Base-by-base conservation (phyloP, 2,329 filamentous ascomycete species). In the Fusarium penzigii region DNA sequence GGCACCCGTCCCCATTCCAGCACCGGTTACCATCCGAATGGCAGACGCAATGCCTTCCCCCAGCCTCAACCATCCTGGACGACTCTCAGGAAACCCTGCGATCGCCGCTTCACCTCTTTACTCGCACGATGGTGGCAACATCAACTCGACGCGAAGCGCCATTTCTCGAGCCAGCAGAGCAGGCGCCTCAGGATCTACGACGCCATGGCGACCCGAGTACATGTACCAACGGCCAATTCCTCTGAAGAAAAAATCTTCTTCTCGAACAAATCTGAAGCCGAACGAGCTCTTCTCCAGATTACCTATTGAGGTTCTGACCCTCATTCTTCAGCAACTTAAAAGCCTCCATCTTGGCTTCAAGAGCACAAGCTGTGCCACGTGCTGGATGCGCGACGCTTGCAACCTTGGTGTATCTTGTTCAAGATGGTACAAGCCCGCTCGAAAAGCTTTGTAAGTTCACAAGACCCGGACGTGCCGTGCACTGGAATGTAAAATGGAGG, bases 321-420 rank as follows among this genome's bases (percentile, higher is more conserved):
- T 82, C 34, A 79, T 86, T n/a, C 62, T 86, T 34, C 74, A 74
- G 39, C 75, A 79, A 48, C 68, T 87, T 16, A 80, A 76, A 62
- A 70, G 73, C 38, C 65, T 76, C 13, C 84, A 87, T 62, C 63
- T 85, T 12, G 68, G 66, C 7, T 63, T 68, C 13, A 69, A 70
- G 3, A 80, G 76, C 56, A 68, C 70, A 34, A 84, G 82, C 66
- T 87, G 84, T 63, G 77, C 82, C 14, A 86, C 84, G 16, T 87
- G 84, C 66, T 85, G 81, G 80, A 84, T 85, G 81, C 75, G 84
- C 44, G 83, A 87, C 60, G 69, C 79, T 29, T 80, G 77, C 58
- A 77, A 75, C 40, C 65, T 85, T 39, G 74, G 78, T 11, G 51
- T 82, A 11, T 72, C 75, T 38, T 79, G 77, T 14, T 76, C 75